Base-by-base conservation (phyloP, 148 eudicot species). In the Persicaria tinctoria region DNA sequence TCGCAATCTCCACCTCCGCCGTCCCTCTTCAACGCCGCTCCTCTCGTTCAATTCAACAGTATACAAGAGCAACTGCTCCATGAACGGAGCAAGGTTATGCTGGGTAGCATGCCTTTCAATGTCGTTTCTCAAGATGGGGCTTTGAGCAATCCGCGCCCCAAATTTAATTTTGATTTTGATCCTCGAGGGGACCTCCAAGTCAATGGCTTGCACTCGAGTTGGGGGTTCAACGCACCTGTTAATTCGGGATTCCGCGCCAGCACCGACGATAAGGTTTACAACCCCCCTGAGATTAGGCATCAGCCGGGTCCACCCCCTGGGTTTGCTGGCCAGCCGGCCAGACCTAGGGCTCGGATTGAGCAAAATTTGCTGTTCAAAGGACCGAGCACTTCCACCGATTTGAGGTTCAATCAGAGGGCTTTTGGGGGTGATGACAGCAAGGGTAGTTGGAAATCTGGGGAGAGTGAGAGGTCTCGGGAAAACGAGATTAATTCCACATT, bases 301-400 rank as follows among this genome's bases (percentile, higher is more conserved):
- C 47, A 16, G 6, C 81, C 78, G 8, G 83, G 79, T 0, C 78
- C 86, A 11, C 97, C 95, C 5, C 97, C 97, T 0, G 98, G 95
- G 17, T 90, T 89, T 79, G 14, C 82, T 32, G 81, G 85, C 51
- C 82, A 78, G 59, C 55, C 74, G 2, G 76, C 44, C n/a, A 82
- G 69, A 44, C 76, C 80, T 46, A 64, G 80, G 74, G 41, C 41
- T 32, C 2, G 41, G 41, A 32, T 32, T 32, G 41, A 32, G 41
- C 41, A 32, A 32, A 32, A 32, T 32, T 32, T 32, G 41, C 41
- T 32, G 41, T 32, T 32, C 41, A 32, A 2, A 32, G 41, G 41
- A 32, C 41, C 41, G 41, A 70, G 76, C 74, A 82, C 78, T 75
- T 69, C 76, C 51, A 76, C 79, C 74, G 88, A 80, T 54, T 74